Base-by-base conservation (phyloP, 202 grass and related monocot genomes). In the Setaria italica region DNA sequence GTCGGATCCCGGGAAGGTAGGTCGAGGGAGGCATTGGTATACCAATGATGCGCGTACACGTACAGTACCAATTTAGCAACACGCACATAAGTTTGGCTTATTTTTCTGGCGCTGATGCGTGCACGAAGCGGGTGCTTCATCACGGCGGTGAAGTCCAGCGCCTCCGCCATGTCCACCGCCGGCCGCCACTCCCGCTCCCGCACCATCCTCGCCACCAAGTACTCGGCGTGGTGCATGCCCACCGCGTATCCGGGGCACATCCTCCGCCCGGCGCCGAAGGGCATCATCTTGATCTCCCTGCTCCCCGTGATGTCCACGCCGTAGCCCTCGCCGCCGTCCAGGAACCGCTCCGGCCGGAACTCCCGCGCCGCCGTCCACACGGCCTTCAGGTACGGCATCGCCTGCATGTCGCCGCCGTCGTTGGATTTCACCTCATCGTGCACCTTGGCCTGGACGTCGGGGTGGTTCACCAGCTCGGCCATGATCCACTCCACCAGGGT, bases 231-330 rank as follows among this genome's bases (percentile, higher is more conserved):
- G 47, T 72, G 75, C 6, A 80, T 69, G 3, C 68, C 89, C 9
- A 85, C 35, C 16, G 51, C 0, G 62, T 80, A 77, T 0, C 60
- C 84, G 0, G 88, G 88, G 84, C 88, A 90, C 66, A 87, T 84
- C 11, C 89, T 7, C 5, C 89, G 70, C 0, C 89, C 81, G 0
- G 41, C 85, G 1, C 89, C 85, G 46, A 91, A 91, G 0, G 83
- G 87, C 83, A 89, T 92, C 90, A 92, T 92, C 80, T 76, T 92
- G 67, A 92, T 92, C 87, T 86, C 90, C 50, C 79, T 86, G 50
- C 82, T 85, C 16, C 90, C 86, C 0, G 82, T 89, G 73, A 91
- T 74, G 56, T 91, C 86, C 29, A 91, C 86, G 62, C 1, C 59
- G 30, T 11, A 34, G 0, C 89, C 86, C 72, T 85, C 86, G n/a